These are phyloP conservation scores for Pseudopyricularia javanii DNA, from an alignment of 2,329 filamentous ascomycete species.

Conservation along the genomic window DNA sequence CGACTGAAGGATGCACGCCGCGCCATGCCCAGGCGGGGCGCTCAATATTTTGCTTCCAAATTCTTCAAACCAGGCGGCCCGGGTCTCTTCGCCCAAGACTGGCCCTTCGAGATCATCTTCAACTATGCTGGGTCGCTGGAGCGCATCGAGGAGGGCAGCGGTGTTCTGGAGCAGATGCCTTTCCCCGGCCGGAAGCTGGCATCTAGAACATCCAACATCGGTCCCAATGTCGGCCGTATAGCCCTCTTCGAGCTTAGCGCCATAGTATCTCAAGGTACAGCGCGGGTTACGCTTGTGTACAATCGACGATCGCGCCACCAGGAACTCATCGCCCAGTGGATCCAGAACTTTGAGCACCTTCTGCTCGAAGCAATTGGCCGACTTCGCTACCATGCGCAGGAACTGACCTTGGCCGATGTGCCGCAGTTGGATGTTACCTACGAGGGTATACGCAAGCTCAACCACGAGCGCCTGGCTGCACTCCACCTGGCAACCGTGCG, in stretches of 20 bases:
- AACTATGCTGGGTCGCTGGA: conserved; percentile 39
- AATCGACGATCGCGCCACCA: conserved; percentile 27
- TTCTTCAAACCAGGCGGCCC: conserved; percentile 22
- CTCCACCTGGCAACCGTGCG: conserved; percentile 26
- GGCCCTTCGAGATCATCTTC: conserved; percentile 46
- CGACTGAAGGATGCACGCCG: conserved; percentile 39
- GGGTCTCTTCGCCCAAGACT: conserved; percentile 21
- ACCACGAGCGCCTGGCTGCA: conserved; percentile 24
- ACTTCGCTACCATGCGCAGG: conserved; percentile 27
- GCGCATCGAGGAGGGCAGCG: conserved; percentile 31
- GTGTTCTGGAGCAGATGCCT: conserved; percentile 34
- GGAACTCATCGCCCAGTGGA: conserved; percentile 31
- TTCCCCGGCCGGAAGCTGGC: conserved; percentile 24
- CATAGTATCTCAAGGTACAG: conserved; percentile 29
- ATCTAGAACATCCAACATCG: conserved; percentile 29
- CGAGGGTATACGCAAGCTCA: conserved; percentile 29
- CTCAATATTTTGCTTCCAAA: conserved; percentile 35
- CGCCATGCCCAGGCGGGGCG: conserved; percentile 27
- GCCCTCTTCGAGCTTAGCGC: conserved; percentile 38
- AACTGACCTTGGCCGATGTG: conserved; percentile 37
- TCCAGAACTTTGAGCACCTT: conserved; percentile 31
- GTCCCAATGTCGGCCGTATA: conserved; percentile 31
- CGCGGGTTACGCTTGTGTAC: conserved; percentile 32
- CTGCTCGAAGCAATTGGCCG: conserved; percentile 29
- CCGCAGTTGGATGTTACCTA: conserved; percentile 34